These are phyloP conservation scores for Quercus lobata DNA, from an alignment of 331 rosid species.

Conservation along the genomic window DNA sequence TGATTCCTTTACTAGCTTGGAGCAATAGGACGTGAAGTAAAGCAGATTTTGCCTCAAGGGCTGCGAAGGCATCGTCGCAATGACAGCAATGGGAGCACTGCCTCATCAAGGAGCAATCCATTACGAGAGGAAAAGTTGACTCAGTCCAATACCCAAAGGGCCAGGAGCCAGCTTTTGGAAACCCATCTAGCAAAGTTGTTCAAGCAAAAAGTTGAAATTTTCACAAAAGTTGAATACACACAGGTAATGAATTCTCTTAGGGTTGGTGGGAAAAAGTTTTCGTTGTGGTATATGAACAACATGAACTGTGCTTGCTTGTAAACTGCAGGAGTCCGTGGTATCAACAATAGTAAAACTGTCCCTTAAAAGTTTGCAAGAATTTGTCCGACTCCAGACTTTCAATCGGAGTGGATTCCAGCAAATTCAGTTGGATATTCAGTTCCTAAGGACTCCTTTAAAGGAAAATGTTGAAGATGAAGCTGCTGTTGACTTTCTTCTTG, in stretches of 20 bases:
- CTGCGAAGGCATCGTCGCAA: constrained; percentile 65
- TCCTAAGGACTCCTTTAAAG: constrained; percentile 67
- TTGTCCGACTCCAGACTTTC: constrained; percentile 74
- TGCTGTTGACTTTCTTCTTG: constrained; percentile 84
- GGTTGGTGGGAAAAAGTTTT: constrained; percentile 9
- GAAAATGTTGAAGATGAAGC: constrained; percentile 91
- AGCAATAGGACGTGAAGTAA: constrained; percentile 59
- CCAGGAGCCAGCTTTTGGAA: constrained; percentile 93
- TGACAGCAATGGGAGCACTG: constrained; percentile 86
- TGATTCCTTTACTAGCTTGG: constrained; percentile 57
- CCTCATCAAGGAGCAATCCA: constrained; percentile 88
- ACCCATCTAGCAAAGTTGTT: constrained; percentile 94
- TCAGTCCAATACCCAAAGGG: constrained; percentile 78
- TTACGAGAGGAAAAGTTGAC: constrained; percentile 72
- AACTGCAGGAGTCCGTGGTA: constrained; percentile 78
- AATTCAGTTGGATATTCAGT: constrained; percentile 90
- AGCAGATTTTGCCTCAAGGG: constrained; percentile 80
- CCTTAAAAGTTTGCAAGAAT: constrained; percentile 92
- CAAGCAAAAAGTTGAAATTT: constrained; percentile 89
- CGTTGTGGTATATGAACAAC: constrained; percentile 11
- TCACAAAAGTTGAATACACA: constrained; percentile 84
- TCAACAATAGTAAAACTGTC: constrained; percentile 72
- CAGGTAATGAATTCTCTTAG: constrained; percentile 55
- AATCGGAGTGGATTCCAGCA: constrained; percentile 97
- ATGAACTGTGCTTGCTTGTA: constrained; percentile 25